Evolutionary conservation across 2,329 filamentous ascomycete species (phyloP).

Genomic region (Xylaria arbuscula): DNA sequence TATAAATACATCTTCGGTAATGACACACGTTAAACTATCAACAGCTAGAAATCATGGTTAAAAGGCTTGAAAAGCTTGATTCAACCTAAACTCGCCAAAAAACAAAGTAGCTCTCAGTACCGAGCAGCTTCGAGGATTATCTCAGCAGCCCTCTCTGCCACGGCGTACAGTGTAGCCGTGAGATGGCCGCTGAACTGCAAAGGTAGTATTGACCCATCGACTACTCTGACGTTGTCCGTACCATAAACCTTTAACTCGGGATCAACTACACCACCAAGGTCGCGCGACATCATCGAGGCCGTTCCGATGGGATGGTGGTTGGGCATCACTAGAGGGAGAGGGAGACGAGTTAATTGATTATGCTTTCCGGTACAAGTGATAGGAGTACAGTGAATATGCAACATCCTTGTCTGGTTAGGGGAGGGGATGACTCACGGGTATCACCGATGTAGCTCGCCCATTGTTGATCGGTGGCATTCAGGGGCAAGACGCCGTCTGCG

Average conservation of each 20-base stretch:
- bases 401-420: neutral
- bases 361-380: neutral
- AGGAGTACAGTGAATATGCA: neutral
- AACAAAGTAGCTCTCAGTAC: neutral
- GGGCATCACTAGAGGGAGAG: conserved; percentile 38
- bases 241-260: conserved; percentile 61
- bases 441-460: conserved; percentile 44
- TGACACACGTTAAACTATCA: neutral
- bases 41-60: neutral
- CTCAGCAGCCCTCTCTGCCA: conserved; percentile 59
- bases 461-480: conserved; percentile 48
- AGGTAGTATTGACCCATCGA: conserved; percentile 62
- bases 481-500: conserved; percentile 42
- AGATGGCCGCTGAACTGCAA: conserved; percentile 62
- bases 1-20: neutral
- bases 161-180: conserved; percentile 64
- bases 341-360: conserved; percentile 6
- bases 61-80: too few relatives aligned
- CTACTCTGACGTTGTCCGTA: conserved; percentile 60
- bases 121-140: conserved; percentile 44
- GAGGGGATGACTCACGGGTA: conserved; percentile 20
- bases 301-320: conserved; percentile 61
- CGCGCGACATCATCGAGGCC: conserved; percentile 61
- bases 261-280: conserved; percentile 63
- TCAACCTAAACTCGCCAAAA: neutral